phyloP scores from a whole-genome alignment of 345 rosid species.

The Clarkia xantiana region DNA sequence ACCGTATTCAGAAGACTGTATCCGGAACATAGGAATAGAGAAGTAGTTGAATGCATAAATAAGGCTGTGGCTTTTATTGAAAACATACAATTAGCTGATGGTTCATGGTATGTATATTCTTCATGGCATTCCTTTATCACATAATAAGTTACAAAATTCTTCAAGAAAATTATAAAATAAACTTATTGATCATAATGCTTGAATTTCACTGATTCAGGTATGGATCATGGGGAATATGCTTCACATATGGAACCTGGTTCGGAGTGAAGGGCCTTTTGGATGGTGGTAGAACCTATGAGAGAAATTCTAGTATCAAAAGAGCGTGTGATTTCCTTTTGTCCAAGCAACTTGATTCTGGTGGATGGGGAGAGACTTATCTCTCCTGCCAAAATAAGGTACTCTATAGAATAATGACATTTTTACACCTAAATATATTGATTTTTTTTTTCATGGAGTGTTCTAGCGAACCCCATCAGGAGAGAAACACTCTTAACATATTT shows the following conservation, averaged over 20 bases:
- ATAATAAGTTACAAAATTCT: background rate
- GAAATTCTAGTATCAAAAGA: conserved; percentile 44
- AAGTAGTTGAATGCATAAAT: conserved; percentile 23
- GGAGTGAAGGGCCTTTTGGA: conserved; percentile 70
- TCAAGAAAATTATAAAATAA: background rate
- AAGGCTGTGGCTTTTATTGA: conserved; percentile 40
- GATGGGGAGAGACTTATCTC: conserved; percentile 29
- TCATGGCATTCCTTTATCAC: background rate
- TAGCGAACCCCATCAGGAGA: too few species aligned
- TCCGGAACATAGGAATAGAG: conserved; percentile 21
- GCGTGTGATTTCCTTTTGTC: conserved; percentile 82
- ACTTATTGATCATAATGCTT: background rate
- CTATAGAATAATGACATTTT: too few species aligned
- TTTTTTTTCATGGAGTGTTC: too few species aligned
- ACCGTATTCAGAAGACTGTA: conserved; percentile 17
- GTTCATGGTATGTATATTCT: conserved; percentile 39
- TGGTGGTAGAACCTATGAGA: conserved; percentile 50
- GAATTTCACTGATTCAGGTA: conserved; percentile 26
- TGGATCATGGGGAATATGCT: conserved; percentile 56
- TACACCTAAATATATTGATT: too few species aligned
- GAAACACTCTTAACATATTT: too few species aligned
- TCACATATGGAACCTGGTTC: conserved; percentile 34
- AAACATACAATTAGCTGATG: conserved; percentile 37
- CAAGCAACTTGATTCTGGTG: conserved; percentile 69
- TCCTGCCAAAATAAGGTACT: too few species aligned